These are phyloP conservation scores for Grosmannia clavigera DNA, from an alignment of 2,329 filamentous ascomycete genomes.

Conservation along the genomic window DNA sequence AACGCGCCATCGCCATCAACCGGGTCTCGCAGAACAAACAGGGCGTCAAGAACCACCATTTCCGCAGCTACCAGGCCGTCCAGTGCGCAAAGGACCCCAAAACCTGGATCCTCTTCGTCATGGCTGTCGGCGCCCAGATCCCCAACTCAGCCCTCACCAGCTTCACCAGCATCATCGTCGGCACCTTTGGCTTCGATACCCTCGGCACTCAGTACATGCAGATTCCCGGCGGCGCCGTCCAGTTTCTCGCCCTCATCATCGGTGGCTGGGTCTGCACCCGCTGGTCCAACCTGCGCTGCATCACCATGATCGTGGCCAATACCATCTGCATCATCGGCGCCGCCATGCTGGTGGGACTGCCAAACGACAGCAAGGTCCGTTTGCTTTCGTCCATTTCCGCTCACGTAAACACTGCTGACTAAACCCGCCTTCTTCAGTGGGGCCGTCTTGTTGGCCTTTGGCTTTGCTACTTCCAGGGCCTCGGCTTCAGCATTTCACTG, in stretches of 20 bases:
- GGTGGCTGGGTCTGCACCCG: constrained; percentile 39
- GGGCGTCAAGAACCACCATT: constrained; percentile 16
- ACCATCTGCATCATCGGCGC: constrained; percentile 40
- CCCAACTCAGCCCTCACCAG: constrained; percentile 25
- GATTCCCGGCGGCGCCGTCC: constrained; percentile 46
- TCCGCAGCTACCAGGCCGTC: constrained; percentile 14
- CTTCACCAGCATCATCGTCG: constrained; percentile 21
- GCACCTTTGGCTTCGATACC: constrained; percentile 19
- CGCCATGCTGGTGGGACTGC: constrained; percentile 35
- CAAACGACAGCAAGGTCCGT: constrained; percentile 6
- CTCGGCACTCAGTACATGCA: constrained; percentile 27
- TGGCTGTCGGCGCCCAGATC: constrained; percentile 12
- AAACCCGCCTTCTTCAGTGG: constrained; percentile 23
- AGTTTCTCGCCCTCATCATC: constrained; percentile 38
- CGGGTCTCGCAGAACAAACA: constrained; percentile 25
- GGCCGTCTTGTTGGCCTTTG: constrained; percentile 43
- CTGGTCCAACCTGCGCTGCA: constrained; percentile 38
- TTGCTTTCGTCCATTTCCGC: not conserved
- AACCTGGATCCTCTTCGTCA: constrained; percentile 45
- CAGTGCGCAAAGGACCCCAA: constrained; percentile 34
- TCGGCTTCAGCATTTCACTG: constrained; percentile 36
- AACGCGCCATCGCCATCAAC: constrained; percentile 43
- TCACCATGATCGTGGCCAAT: constrained; percentile 44
- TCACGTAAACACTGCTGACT: not conserved
- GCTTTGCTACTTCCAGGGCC: constrained; percentile 22